Evolutionary conservation across 1,284 basidiomycete genomes (phyloP), one percentile per base, ranked within the genome.

Genomic region (Sutorius eximius): DNA sequence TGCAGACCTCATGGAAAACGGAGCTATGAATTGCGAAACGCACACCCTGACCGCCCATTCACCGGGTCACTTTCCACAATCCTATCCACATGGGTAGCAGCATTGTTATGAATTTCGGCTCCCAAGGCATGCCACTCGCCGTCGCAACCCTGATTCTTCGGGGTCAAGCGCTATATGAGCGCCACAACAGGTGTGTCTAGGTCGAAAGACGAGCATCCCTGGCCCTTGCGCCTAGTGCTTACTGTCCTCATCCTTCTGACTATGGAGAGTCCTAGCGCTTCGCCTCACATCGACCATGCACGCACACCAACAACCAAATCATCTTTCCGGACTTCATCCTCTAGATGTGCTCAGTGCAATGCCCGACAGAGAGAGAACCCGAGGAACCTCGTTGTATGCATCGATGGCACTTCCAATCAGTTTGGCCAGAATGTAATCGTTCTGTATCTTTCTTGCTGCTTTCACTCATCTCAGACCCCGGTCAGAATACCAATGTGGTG

Each of bases 401-500:
- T 71, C 5, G 66, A 67, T 33, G 66, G 66, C 0, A 67, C 69
- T 33, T 65, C 66, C 5, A 70, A 67, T 45, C 49, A 58, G 20
- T 68, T 70, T 22, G 66, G 69, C 12, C 55, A 57, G 10, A 71
- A 67, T 29, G 66, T 67, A 45, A 32, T 22, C 40, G 5, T 38
- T 37, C 29, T 6, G 2, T 11, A 22, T 45, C 10, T 34, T n/a
- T 24, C 1, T 5, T 0, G 6, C 10, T 1, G n/a, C 7, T 36
- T 24, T 49, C 16, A 42, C 15, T 22, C 15, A 13, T 30, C 49
- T 68, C 1, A 68, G 16, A 45, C 12, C 9, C 15, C 38, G 24
- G 7, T 59, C 52, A 75, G 73, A 71, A 70, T 43, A 73, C 72
- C 52, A 75, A 73, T 27, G 60, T 75, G 8, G 61, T 75, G 29